Conservation (phyloP, 192 early-diverging fungal genomes). For the Umbelopsis isabellina region DNA sequence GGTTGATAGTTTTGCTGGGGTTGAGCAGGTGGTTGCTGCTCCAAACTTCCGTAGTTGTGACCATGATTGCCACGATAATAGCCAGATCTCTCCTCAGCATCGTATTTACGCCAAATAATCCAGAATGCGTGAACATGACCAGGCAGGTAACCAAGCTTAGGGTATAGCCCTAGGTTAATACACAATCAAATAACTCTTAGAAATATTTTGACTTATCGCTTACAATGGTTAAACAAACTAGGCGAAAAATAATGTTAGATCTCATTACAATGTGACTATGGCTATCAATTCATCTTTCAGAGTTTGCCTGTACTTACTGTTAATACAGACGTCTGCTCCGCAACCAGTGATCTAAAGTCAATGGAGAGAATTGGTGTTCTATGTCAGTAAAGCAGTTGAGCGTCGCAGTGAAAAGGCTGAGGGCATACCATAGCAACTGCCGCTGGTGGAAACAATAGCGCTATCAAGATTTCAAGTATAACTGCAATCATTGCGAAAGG, state of each 20-base stretch:
- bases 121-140: conserved; percentile 6
- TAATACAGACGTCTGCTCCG: conserved; percentile 9
- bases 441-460: conserved; percentile 7
- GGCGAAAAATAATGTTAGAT: background rate
- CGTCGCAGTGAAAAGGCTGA: no score
- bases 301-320: background rate
- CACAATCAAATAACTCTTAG: background rate
- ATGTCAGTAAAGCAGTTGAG: background rate
- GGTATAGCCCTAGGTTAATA: background rate
- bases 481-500: conserved; percentile 10
- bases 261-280: background rate
- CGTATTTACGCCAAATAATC: conserved; percentile 16
- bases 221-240: conserved; percentile 17
- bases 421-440: conserved; percentile 7
- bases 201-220: background rate
- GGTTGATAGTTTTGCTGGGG: conserved; percentile 7
- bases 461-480: conserved; percentile 14
- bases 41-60: background rate
- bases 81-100: conserved; percentile 8
- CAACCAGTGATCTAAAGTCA: background rate
- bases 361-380: no score
- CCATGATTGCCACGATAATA: background rate
- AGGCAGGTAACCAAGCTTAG: conserved; percentile 1
- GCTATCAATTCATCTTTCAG: no score
- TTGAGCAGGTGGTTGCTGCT: background rate